Evolutionary conservation across 768 basidiomycete genomes (phyloP), one percentile per base, ranked within the genome.

Genomic region (Hygrocybe punicea): DNA sequence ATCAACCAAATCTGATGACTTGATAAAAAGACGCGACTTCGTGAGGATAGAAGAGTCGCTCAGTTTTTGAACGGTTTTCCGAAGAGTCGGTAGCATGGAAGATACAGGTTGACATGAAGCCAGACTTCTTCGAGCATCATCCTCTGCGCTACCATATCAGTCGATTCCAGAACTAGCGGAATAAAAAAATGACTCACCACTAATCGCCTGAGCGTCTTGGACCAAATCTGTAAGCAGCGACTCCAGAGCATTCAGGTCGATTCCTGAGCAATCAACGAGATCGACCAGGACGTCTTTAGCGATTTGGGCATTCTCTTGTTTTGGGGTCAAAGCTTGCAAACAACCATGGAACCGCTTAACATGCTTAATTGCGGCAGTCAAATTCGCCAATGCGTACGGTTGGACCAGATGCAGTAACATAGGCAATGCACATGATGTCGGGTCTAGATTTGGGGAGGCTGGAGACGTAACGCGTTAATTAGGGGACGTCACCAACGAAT

Each of bases 1-100:
- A 62, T 89, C 86, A 6, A 87, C 73, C n/a, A 91, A 78, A 60
- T 91, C 87, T 9, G 68, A 72, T 2, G 87, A 79, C 65, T 87
- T 89, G 66, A 92, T 80, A 65, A 91, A 91, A 35, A 91, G 73
- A 8, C 76, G 78, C 1, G 87, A 73, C 63, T 86, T 87, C 70
- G 86, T 78, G 37, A 91, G 68, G n/a, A 81, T 72, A 1, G 76
- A 58, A 0, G 84, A 77, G 19, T 72, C 66, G 3, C 75, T 72
- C 24, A 92, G 69, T 42, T 74, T 77, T 36, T 72, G 69, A 23
- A 85, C 69, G 40, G 77, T 66, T 57, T 72, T 77, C 54, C 68
- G 73, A 33, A 87, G 65, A 45, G 73, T 62, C 2, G 69, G 64
- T 47, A 74, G 63, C 68, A 86, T 80, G 3, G 75, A 61, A 3